These are phyloP conservation scores for Lasiosphaeris hirsuta DNA, from an alignment of 495 filamentous ascomycete genomes.

Conservation along the genomic window DNA sequence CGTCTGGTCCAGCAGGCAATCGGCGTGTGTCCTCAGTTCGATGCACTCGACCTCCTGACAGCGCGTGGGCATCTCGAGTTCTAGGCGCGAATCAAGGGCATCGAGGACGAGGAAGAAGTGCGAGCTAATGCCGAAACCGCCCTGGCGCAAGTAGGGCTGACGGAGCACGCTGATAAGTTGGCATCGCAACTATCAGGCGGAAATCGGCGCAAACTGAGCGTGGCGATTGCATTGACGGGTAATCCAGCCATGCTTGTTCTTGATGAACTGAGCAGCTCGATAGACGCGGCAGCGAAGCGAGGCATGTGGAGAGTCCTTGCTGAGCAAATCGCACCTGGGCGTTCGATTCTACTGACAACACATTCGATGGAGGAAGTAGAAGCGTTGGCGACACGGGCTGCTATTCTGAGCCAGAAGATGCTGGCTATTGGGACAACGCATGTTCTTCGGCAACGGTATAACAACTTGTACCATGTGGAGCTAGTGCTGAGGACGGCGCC, in stretches of 20 bases:
- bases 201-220: slow-evolving; percentile 54
- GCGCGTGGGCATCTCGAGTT: slow-evolving; percentile 68
- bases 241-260: slow-evolving; percentile 70
- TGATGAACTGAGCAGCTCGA: slow-evolving; percentile 63
- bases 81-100: slow-evolving; percentile 65
- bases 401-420: slow-evolving; percentile 61
- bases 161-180: slow-evolving; percentile 52
- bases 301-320: slow-evolving; percentile 66
- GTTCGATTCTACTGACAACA: slow-evolving; percentile 62
- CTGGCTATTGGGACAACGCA: slow-evolving; percentile 63
- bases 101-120: slow-evolving; percentile 43
- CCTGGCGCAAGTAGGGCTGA: slow-evolving; percentile 54
- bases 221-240: slow-evolving; percentile 75
- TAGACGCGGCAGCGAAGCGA: slow-evolving; percentile 67
- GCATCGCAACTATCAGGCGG: slow-evolving; percentile 51
- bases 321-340: slow-evolving; percentile 51
- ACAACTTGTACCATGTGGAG: slow-evolving; percentile 61
- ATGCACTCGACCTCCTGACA: slow-evolving; percentile 63
- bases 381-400: slow-evolving; percentile 62
- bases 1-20: slow-evolving; percentile 59
- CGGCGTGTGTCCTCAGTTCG: slow-evolving; percentile 73
- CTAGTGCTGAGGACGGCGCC: slow-evolving; percentile 68
- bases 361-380: slow-evolving; percentile 77
- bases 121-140: slow-evolving; percentile 57
- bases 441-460: slow-evolving; percentile 54